Base-by-base conservation (phyloP, 768 basidiomycete species). In the Candolleomyces aberdarensis region DNA sequence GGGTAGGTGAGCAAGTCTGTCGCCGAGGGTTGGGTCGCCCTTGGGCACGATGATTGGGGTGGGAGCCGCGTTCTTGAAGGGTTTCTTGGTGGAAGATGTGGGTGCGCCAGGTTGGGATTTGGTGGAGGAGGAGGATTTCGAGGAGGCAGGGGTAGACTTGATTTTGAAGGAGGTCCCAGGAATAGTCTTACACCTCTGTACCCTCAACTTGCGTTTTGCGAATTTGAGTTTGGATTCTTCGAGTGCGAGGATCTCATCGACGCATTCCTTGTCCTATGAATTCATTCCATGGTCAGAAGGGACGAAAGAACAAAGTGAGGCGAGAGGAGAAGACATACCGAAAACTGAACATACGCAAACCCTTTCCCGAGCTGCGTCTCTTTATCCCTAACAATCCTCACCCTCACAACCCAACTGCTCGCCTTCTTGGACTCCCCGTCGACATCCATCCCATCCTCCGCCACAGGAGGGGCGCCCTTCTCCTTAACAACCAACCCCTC, bases 341-440 rank as follows among this genome's bases (percentile, higher is more conserved):
- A 71, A 63, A 98, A 92, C 66, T 94, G 88, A 19, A 98, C 87
- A 68, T 98, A 97, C 10, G 91, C 94, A 71, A 98, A 96, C 5
- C 96, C 96, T 75, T 96, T 97, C 13, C 96, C 96, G 14, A 98
- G 83, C 65, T 94, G 94, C 1, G 94, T 97, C 61, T 91, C 93
- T 65, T 85, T 86, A 71, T 98, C 96, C 51, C 92, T 83, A 56
- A 97, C 82, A 66, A 97, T 86, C 47, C 96, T 83, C n/a, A 97
- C 94, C 40, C 84, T 85, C 8, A 82, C 85, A 17, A 96, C 92
- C 91, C 91, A 94, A 14, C 80, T 71, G 7, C 70, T 69, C 62
- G 78, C 83, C 58, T 74, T 74, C 9, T 15, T 17, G 5, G 31
- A 20, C 19, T 31, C 54, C 6, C 69, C 70, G 13, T 63, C 65